Evolutionary conservation across 768 basidiomycete species (phyloP).

Genomic region (Leccinellum luteum): DNA sequence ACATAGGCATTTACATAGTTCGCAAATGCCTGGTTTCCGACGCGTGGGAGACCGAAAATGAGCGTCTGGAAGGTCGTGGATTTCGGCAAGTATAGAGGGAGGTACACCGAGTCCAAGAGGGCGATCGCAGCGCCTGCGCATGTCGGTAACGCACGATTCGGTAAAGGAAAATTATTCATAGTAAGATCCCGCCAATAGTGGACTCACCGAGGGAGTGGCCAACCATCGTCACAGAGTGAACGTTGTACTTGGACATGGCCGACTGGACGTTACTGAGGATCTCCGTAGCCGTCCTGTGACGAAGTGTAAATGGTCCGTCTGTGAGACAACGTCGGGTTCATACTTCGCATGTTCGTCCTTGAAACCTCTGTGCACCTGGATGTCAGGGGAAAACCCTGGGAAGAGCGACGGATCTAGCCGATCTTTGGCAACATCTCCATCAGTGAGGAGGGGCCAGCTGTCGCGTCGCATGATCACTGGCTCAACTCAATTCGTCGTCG

Average conservation of each 20-base stretch:
- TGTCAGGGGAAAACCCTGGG: conserved; percentile 39
- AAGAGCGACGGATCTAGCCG: conserved; percentile 41
- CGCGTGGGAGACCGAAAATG: conserved; percentile 35
- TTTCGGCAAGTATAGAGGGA: conserved; percentile 33
- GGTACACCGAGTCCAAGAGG: conserved; percentile 36
- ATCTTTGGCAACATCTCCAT: conserved; percentile 33
- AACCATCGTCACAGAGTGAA: conserved; percentile 40
- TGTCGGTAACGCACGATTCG: neutral
- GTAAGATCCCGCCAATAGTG: neutral
- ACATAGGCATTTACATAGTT: conserved; percentile 47
- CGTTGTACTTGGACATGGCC: conserved; percentile 33
- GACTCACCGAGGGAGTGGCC: conserved; percentile 42
- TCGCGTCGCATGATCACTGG: neutral
- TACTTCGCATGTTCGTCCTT: conserved; percentile 41
- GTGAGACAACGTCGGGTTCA: conserved; percentile 3
- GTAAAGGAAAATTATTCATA: neutral
- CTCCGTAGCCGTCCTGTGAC: conserved; percentile 38
- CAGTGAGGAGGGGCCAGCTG: conserved; percentile 39
- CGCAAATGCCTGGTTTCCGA: conserved; percentile 59
- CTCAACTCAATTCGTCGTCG: conserved; percentile 14
- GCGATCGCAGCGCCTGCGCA: conserved; percentile 32
- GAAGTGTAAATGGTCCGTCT: conserved; percentile 8
- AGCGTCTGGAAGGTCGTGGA: conserved; percentile 28
- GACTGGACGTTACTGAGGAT: conserved; percentile 42
- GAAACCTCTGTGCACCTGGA: conserved; percentile 49